Percentiles rank a stretch among this genome's conserved stretches.
phyloP scores from a whole-genome alignment of 2,329 filamentous ascomycete species.

The Lasiodiplodia citricola region DNA sequence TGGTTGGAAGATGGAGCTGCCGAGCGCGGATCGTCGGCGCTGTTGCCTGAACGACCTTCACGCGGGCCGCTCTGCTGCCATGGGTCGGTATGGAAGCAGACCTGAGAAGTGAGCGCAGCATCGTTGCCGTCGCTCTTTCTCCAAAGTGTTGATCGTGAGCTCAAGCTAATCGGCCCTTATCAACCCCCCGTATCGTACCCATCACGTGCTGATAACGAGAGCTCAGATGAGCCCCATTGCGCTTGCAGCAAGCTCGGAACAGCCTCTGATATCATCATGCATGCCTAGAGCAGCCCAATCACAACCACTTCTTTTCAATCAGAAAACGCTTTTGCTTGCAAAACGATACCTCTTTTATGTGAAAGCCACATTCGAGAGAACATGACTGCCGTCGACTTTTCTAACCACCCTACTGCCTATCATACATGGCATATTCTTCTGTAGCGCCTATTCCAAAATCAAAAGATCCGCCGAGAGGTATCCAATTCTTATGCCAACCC shows the following conservation, averaged over 20 bases:
- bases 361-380: background rate
- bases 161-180: constrained; percentile 3
- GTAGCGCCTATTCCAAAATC: constrained; percentile 4
- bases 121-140: constrained; percentile 22
- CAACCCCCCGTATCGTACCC: background rate
- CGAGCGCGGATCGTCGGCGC: background rate
- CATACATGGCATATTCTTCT: constrained; percentile 12
- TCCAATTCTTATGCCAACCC: constrained; percentile 11
- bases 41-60: background rate
- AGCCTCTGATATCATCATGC: constrained; percentile 24
- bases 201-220: constrained; percentile 15
- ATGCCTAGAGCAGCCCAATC: background rate
- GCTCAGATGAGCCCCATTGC: background rate
- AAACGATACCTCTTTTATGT: background rate
- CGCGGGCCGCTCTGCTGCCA: constrained; percentile 4
- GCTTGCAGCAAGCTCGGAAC: background rate
- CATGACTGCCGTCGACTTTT: constrained; percentile 9
- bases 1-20: constrained; percentile 41
- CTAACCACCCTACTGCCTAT: background rate
- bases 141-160: constrained; percentile 9
- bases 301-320: background rate
- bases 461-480: constrained; percentile 9
- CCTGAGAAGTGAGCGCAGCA: constrained; percentile 20
- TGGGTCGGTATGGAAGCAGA: constrained; percentile 6
- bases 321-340: background rate